These are phyloP conservation scores for Aspergillus homomorphus DNA, from an alignment of 495 filamentous ascomycete genomes.

Conservation along the genomic window DNA sequence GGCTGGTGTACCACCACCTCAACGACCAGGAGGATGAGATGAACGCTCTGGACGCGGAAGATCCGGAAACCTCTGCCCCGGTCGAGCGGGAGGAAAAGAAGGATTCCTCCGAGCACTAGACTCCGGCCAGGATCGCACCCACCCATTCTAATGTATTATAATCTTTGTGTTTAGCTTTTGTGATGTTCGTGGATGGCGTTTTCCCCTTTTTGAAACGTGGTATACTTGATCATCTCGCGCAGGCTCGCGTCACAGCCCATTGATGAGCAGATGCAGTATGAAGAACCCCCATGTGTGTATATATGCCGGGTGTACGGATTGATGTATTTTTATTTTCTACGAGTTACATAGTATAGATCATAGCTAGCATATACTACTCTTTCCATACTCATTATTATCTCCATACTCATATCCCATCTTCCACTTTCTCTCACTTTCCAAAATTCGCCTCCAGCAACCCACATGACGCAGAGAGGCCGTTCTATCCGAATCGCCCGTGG, in stretches of 20 bases:
- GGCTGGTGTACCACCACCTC: slow-evolving; percentile 37
- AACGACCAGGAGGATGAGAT: slow-evolving; percentile 46
- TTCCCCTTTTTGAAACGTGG: not conserved
- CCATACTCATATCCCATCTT: no score
- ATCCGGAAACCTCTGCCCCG: slow-evolving; percentile 15
- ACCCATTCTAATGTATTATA: slow-evolving; percentile 6
- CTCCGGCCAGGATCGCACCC: not conserved
- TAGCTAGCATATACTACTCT: not conserved
- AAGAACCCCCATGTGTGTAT: not conserved
- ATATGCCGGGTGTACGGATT: slow-evolving; percentile 1
- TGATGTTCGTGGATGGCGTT: not conserved
- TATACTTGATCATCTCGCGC: slow-evolving; percentile 5
- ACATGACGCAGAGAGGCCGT: not conserved
- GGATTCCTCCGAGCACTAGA: slow-evolving; percentile 4
- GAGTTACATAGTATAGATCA: not conserved
- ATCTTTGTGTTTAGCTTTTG: not conserved
- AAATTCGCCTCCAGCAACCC: no score
- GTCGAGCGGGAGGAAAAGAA: slow-evolving; percentile 8
- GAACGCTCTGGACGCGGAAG: slow-evolving; percentile 43
- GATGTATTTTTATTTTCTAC: not conserved
- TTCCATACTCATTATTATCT: no score
- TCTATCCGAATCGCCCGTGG: not conserved
- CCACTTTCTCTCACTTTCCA: no score
- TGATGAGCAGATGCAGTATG: not conserved
- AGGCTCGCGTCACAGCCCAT: slow-evolving; percentile 4